Percentiles rank a stretch among this genome's conserved stretches.
Evolutionary conservation across 768 basidiomycete species (phyloP).

Genomic region (Fomitopsis serialis): DNA sequence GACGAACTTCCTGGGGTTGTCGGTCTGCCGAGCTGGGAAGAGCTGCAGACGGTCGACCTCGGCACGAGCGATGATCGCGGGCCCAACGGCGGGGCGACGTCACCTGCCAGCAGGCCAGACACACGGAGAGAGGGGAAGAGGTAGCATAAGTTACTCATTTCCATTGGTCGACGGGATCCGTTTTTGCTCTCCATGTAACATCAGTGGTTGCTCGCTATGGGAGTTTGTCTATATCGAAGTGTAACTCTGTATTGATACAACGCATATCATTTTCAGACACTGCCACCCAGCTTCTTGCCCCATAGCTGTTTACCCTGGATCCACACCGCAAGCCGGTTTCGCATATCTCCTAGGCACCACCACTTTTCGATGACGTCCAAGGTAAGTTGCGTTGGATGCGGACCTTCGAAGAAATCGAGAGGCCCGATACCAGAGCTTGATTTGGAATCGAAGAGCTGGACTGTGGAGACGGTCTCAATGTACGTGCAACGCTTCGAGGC

Average conservation of each 20-base stretch:
- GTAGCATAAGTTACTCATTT: background rate
- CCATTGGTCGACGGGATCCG: background rate
- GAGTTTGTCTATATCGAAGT: background rate
- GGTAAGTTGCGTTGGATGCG: slow-evolving; percentile 22
- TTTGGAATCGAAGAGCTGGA: slow-evolving; percentile 8
- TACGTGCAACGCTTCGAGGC: background rate
- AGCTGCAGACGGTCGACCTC: slow-evolving; percentile 29
- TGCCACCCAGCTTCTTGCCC: background rate
- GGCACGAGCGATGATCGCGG: background rate
- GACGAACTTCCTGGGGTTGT: slow-evolving; percentile 39
- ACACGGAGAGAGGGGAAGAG: background rate
- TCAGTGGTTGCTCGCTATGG: too few species aligned
- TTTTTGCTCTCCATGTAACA: too few species aligned
- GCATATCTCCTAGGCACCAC: slow-evolving; percentile 79
- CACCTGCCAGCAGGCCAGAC: background rate
- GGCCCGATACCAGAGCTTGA: slow-evolving; percentile 44
- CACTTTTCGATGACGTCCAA: slow-evolving; percentile 75
- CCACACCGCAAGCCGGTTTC: slow-evolving; percentile 69
- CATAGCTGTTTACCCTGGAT: slow-evolving; percentile 49
- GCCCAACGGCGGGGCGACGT: background rate
- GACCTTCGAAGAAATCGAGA: slow-evolving; percentile 73
- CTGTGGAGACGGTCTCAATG: background rate
- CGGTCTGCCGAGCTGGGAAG: slow-evolving; percentile 44
- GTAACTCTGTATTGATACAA: background rate
- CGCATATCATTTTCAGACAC: too few species aligned